Percentiles rank a stretch among this genome's conserved stretches.
These are phyloP conservation scores for Apocynum venetum DNA, from an alignment of 257 asterid species.

Conservation along the genomic window DNA sequence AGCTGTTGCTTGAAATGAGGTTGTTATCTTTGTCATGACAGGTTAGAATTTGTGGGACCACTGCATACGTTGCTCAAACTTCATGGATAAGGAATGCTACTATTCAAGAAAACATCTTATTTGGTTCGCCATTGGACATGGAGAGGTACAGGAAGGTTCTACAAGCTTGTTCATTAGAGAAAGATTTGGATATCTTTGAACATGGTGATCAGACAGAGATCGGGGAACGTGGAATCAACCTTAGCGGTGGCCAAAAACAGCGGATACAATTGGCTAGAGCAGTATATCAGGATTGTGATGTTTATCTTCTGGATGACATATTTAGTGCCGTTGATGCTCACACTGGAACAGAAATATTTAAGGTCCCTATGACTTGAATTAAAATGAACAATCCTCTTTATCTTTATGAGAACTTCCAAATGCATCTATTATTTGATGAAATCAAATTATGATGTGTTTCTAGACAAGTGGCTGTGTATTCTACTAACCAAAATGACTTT, in stretches of 20 bases:
- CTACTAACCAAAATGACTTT: constrained; percentile 2
- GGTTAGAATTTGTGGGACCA: constrained; percentile 68
- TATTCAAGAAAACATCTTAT: constrained; percentile 62
- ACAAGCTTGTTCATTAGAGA: constrained; percentile 54
- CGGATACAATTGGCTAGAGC: constrained; percentile 81
- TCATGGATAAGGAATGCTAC: constrained; percentile 77
- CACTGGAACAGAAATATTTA: constrained; percentile 73
- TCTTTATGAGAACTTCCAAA: background rate
- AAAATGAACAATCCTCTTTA: background rate
- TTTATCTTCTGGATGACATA: constrained; percentile 68
- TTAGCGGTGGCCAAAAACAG: constrained; percentile 86
- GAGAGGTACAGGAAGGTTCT: constrained; percentile 48
- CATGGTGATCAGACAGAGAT: constrained; percentile 69
- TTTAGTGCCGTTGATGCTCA: constrained; percentile 96
- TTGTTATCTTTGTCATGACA: constrained; percentile 13
- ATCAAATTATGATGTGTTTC: background rate
- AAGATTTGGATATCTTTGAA: constrained; percentile 61
- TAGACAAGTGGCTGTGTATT: background rate
- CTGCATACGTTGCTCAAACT: constrained; percentile 71
- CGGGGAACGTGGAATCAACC: constrained; percentile 74
- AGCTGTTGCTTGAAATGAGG: background rate
- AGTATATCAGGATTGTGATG: constrained; percentile 65
- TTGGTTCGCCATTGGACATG: constrained; percentile 55
- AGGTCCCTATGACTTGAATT: constrained; percentile 33
- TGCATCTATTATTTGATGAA: background rate